These are phyloP conservation scores for Gracilariopsis chorda DNA, from an alignment of 23 red algal genomes.

Conservation along the genomic window DNA sequence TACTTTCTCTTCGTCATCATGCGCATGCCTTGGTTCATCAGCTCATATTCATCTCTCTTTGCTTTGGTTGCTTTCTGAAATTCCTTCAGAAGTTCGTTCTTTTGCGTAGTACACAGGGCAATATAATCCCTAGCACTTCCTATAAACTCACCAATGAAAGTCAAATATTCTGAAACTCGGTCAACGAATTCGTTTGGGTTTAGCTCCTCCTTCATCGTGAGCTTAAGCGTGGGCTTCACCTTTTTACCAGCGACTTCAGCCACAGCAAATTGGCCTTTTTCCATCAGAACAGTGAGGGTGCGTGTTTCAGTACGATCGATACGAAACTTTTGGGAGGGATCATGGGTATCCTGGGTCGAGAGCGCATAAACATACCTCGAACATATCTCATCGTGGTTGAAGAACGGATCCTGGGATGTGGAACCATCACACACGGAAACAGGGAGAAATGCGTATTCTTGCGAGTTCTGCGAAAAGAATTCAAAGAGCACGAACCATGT, in stretches of 20 bases:
- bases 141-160: not conserved
- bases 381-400: slow-evolving; percentile 14
- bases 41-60: not conserved
- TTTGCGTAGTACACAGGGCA: not conserved
- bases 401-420: not conserved
- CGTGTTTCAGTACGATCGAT: not conserved
- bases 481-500: slow-evolving; percentile 16
- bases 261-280: not conserved
- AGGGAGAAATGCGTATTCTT: not conserved
- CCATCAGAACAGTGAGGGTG: not conserved
- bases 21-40: not conserved
- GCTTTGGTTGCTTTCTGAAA: not conserved
- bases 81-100: not conserved
- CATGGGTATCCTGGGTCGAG: not conserved
- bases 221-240: not conserved
- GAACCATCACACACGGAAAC: not conserved
- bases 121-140: not conserved
- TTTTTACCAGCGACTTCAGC: not conserved
- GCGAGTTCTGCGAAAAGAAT: not conserved
- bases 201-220: slow-evolving; percentile 8
- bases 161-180: not conserved
- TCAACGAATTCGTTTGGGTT: not conserved
- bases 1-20: not conserved
- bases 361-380: not conserved
- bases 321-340: not conserved